These are phyloP conservation scores for Cladophialophora immunda DNA, from an alignment of 2,329 filamentous ascomycete genomes.

Conservation along the genomic window DNA sequence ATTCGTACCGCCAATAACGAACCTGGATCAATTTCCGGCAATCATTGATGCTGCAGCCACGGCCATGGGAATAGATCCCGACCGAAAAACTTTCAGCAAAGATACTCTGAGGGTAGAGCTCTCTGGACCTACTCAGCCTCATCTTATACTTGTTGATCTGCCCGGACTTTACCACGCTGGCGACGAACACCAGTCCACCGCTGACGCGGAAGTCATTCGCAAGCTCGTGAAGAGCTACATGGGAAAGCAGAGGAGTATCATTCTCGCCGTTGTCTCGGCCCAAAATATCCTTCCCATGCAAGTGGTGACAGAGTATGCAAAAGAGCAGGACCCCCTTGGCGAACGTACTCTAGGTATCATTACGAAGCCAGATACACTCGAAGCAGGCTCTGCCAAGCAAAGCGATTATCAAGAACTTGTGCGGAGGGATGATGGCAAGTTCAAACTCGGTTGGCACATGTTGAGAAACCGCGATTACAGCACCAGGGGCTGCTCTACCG, in stretches of 20 bases:
- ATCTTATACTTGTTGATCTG: conserved; percentile 64
- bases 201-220: conserved; percentile 57
- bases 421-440: conserved; percentile 42
- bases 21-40: conserved; percentile 53
- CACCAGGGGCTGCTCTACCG: conserved; percentile 19
- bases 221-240: conserved; percentile 57
- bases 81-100: conserved; percentile 47
- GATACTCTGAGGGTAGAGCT: conserved; percentile 45
- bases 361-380: conserved; percentile 48
- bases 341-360: conserved; percentile 51
- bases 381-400: conserved; percentile 42
- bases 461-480: conserved; percentile 56
- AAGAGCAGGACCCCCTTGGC: conserved; percentile 44
- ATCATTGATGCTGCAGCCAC: conserved; percentile 63
- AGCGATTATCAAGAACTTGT: conserved; percentile 38
- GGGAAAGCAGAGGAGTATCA: conserved; percentile 53
- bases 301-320: conserved; percentile 60
- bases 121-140: conserved; percentile 46
- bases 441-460: conserved; percentile 60
- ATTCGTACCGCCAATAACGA: conserved; percentile 23
- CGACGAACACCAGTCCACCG: conserved; percentile 52
- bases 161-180: conserved; percentile 62
- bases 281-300: conserved; percentile 64
- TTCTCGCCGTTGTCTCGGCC: conserved; percentile 53
- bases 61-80: conserved; percentile 58